These are phyloP conservation scores for Lepidium campestre DNA, from an alignment of 441 rosid species.

Conservation along the genomic window DNA sequence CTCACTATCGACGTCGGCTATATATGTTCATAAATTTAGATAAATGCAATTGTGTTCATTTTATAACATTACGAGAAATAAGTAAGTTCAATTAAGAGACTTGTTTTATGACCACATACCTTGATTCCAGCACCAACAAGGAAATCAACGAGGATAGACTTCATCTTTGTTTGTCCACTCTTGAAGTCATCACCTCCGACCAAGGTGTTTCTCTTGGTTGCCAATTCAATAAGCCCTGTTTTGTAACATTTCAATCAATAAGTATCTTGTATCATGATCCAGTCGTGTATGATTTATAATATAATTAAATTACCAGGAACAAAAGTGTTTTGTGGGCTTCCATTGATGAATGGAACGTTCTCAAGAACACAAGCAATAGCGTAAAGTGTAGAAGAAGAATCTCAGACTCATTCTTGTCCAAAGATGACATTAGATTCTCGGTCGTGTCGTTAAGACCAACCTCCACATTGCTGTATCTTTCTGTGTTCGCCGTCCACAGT, in stretches of 20 bases:
- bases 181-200: conserved; percentile 98
- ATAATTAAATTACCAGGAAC: conserved; percentile 60
- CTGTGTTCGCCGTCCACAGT: conserved; percentile 96
- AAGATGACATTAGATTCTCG: conserved; percentile 70
- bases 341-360: conserved; percentile 85
- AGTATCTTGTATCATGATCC: too few species aligned
- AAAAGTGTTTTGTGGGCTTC: conserved; percentile 97
- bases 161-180: conserved; percentile 99
- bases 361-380: conserved; percentile 86
- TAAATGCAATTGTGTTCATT: background rate
- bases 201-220: conserved; percentile 65
- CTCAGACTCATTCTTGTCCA: conserved; percentile 84
- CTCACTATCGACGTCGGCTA: conserved; percentile 96
- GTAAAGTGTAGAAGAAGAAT: conserved; percentile 88
- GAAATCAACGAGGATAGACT: conserved; percentile 89
- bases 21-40: background rate
- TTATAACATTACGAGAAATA: background rate
- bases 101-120: conserved; percentile 30
- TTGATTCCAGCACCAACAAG: conserved; percentile 98
- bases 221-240: conserved; percentile 83
- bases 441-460: conserved; percentile 81
- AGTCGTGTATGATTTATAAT: background rate
- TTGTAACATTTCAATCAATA: background rate
- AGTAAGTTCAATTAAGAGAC: background rate
- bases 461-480: conserved; percentile 79